Conservation (phyloP, 805 yeast species). For the Candida insectalens region DNA sequence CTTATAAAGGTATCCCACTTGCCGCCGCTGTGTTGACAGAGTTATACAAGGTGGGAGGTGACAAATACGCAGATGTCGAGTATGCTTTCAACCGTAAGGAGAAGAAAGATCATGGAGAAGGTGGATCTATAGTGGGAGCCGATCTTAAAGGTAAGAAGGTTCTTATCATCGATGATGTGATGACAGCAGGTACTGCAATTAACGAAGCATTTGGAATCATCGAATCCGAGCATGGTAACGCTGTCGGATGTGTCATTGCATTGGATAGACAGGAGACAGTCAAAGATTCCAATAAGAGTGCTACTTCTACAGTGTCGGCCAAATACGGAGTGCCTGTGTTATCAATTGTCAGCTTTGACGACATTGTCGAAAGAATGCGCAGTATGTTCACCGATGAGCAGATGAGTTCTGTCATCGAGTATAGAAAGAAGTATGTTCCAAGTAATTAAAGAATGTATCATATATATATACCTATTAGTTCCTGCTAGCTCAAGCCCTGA, state of each 20-base stretch:
- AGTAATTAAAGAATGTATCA: constrained; percentile 2
- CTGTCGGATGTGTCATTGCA: constrained; percentile 82
- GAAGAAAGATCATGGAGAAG: constrained; percentile 97
- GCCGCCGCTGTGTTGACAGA: constrained; percentile 91
- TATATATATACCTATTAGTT: too few species aligned
- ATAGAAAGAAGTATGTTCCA: constrained; percentile 44
- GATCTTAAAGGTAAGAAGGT: constrained; percentile 61
- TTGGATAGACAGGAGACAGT: constrained; percentile 93
- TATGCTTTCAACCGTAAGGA: constrained; percentile 97
- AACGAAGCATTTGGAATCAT: constrained; percentile 87
- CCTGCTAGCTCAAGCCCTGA: too few species aligned
- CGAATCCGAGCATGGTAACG: constrained; percentile 53
- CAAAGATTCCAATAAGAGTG: constrained; percentile 54
- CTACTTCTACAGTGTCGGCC: constrained; percentile 71
- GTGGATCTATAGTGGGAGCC: constrained; percentile 89
- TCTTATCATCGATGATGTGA: constrained; percentile 89
- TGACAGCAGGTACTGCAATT: constrained; percentile 98
- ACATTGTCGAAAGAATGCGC: constrained; percentile 55
- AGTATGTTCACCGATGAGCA: constrained; percentile 49
- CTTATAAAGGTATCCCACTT: constrained; percentile 93
- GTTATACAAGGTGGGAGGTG: constrained; percentile 83
- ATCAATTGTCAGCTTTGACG: constrained; percentile 66
- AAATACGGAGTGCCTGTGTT: constrained; percentile 75
- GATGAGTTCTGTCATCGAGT: constrained; percentile 46
- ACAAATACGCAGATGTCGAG: constrained; percentile 59